A percentile compares a stretch with the other conserved stretches of the same genome.
Evolutionary conservation across 148 eudicot species (phyloP).

Genomic region (Selenicereus undatus): DNA sequence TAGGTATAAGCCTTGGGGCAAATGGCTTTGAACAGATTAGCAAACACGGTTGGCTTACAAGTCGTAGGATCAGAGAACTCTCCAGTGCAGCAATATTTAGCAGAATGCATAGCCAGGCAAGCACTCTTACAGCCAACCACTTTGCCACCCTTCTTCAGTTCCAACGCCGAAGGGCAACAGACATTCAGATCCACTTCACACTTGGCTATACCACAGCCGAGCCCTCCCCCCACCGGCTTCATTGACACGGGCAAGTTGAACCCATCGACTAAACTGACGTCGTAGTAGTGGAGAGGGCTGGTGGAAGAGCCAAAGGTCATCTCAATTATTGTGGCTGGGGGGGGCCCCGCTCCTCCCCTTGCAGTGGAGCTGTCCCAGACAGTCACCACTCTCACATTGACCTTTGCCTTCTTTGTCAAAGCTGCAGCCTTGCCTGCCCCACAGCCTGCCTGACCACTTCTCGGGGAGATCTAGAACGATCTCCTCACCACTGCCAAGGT

Average conservation of each 20-base stretch:
- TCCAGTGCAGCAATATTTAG: slow-evolving; percentile 78
- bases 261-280: slow-evolving; percentile 86
- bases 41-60: slow-evolving; percentile 71
- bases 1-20: slow-evolving; percentile 88
- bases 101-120: slow-evolving; percentile 67
- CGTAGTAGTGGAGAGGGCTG: slow-evolving; percentile 86
- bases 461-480: slow-evolving; percentile 59
- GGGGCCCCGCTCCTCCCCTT: slow-evolving; percentile 56
- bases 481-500: slow-evolving; percentile 58
- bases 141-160: slow-evolving; percentile 42
- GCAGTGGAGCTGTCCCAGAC: slow-evolving; percentile 59
- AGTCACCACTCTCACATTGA: slow-evolving; percentile 73
- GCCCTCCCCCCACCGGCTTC: slow-evolving; percentile 71
- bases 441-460: slow-evolving; percentile 88
- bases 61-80: slow-evolving; percentile 54
- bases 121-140: slow-evolving; percentile 92
- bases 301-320: slow-evolving; percentile 73
- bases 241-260: slow-evolving; percentile 83
- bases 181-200: slow-evolving; percentile 71
- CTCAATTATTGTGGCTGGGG: slow-evolving; percentile 79
- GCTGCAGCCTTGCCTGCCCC: slow-evolving; percentile 82
- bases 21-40: slow-evolving; percentile 67
- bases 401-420: slow-evolving; percentile 63
- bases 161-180: slow-evolving; percentile 79
- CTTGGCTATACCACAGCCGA: slow-evolving; percentile 67